Percentiles rank a stretch among this genome's conserved stretches.
Conservation (phyloP, 148 eudicot species). For the Silene uniflora region DNA sequence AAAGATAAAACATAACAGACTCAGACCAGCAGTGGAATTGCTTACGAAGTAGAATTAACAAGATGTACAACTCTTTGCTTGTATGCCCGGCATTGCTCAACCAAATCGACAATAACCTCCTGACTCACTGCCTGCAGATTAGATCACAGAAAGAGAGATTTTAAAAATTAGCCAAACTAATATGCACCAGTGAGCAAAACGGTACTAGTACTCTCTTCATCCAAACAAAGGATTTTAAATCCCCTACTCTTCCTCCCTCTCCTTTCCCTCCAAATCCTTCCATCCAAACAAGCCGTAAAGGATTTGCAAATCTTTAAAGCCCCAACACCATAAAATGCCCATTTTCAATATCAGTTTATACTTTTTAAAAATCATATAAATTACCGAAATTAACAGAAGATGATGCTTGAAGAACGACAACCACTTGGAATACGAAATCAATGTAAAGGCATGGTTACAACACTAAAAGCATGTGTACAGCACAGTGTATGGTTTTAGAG, state of each 20-base stretch:
- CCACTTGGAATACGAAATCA: too few species aligned
- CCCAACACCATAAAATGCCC: too few species aligned
- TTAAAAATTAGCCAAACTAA: slow-evolving; percentile 9
- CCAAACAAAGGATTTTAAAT: too few species aligned
- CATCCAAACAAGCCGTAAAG: too few species aligned
- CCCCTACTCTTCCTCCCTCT: too few species aligned
- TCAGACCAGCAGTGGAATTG: slow-evolving; percentile 23
- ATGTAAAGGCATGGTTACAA: too few species aligned
- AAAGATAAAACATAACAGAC: neutral
- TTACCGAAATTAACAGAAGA: too few species aligned
- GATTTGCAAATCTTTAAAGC: too few species aligned
- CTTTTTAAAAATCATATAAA: too few species aligned
- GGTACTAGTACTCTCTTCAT: neutral
- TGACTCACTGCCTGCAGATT: slow-evolving; percentile 69
- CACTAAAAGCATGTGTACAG: neutral
- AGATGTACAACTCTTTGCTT: slow-evolving; percentile 95
- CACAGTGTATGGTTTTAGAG: neutral
- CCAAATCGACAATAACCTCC: slow-evolving; percentile 92
- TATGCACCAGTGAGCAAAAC: neutral
- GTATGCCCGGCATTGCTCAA: slow-evolving; percentile 86
- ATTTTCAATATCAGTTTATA: too few species aligned
- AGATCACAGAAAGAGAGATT: slow-evolving; percentile 9
- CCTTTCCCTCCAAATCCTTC: too few species aligned
- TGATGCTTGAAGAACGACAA: too few species aligned
- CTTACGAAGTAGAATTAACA: slow-evolving; percentile 98